Base-by-base conservation (phyloP, 768 basidiomycete species). In the Leccinum broughii region DNA sequence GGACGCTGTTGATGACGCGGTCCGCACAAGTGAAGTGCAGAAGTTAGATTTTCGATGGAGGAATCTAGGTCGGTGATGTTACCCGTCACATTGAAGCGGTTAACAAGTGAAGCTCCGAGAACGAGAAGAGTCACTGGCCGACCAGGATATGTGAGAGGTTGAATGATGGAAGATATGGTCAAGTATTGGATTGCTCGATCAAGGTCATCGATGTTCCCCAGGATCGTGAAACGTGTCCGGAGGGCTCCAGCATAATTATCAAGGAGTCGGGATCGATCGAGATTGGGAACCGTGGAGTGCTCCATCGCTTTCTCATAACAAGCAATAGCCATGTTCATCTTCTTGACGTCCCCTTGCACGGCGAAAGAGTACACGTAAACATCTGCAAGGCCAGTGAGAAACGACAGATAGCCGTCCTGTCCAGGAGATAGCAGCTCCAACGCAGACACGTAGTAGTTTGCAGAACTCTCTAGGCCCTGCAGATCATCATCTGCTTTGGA, bases 401-500 rank as follows among this genome's bases (percentile, higher is more conserved):
- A 50, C 1, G 30, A 15, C 22, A 59, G 13, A 52, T 62, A 68
- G 3, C 64, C 62, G 3, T 58, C 48, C 34, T 62, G 57, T 26
- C 63, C 63, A 2, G 66, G 64, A 41, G 66, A 55, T 22, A 50
- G 56, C 46, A 70, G 34, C 50, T 60, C 51, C 26, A 72, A 48
- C 3, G 71, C 70, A 51, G 59, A 55, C 11, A 22, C 37, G 39
- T 57, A 58, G 37, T 63, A 9, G 34, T 32, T 44, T 4, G 24
- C 50, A 48, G 70, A 57, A 39, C 24, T 56, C 49, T 75, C 64
- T 32, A 77, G 35, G 56, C 76, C 72, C 51, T 61, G 57, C 20
- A 59, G 41, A 13, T 66, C 57, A 3, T 71, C 66, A 5, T 68
- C 59, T 15, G 56, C 28, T 35, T 71, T 66, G 62, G 68, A 77